Percentiles rank a stretch among this genome's conserved stretches.
Conservation (phyloP, 169 alveolate genomes). For the Perkinsus chesapeaki region DNA sequence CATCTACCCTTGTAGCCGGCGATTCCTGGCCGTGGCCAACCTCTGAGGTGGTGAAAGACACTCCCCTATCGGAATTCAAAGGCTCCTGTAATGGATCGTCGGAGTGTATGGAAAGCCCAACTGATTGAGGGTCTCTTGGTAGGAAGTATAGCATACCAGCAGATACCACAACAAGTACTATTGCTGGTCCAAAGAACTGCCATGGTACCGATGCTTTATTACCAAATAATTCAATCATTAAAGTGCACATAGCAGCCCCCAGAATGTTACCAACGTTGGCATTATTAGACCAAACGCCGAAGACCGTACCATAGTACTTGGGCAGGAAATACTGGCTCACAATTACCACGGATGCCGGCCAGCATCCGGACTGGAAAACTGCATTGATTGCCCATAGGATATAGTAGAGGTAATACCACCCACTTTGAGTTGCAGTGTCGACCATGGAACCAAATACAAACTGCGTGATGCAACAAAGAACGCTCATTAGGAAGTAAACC, state of each 20-base stretch:
- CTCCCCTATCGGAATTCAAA: background rate
- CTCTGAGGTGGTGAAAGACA: background rate
- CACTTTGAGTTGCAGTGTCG: background rate
- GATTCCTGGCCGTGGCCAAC: too few species aligned
- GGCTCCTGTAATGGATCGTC: background rate
- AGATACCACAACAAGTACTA: background rate
- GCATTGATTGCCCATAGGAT: background rate
- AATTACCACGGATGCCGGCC: background rate
- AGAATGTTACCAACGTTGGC: background rate
- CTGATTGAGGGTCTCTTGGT: background rate
- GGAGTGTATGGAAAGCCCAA: background rate
- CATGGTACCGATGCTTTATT: background rate
- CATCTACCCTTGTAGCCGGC: background rate
- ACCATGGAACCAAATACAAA: background rate
- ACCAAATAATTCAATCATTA: background rate
- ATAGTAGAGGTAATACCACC: background rate
- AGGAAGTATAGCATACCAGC: background rate
- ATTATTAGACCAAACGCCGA: background rate
- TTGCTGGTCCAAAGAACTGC: background rate
- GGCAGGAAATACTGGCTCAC: background rate
- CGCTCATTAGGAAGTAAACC: background rate
- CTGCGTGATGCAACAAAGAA: background rate
- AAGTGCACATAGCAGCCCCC: background rate
- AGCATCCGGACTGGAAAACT: background rate
- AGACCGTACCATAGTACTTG: background rate